Conservation (phyloP, 345 rosid species). For the Dipteronia sinensis region DNA sequence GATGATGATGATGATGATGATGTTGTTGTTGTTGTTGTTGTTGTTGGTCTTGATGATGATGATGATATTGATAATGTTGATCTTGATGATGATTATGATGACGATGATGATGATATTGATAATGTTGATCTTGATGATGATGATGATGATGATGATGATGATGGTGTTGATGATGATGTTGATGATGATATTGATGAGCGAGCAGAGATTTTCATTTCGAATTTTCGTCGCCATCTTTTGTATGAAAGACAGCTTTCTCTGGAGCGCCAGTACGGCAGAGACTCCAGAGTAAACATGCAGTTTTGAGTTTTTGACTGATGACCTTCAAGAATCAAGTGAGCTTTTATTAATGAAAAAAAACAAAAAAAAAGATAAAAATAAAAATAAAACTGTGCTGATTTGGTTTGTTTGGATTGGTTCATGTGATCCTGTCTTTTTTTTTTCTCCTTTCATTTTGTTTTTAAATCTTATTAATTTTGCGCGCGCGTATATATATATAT, state of each 20-base stretch:
- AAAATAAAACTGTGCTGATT: background rate
- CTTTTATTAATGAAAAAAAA: background rate
- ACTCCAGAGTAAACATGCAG: conserved; percentile 16
- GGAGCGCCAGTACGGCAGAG: conserved; percentile 34
- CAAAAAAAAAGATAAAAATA: no score
- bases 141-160: conserved; percentile 34
- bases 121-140: conserved; percentile 24
- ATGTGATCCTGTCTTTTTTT: no score
- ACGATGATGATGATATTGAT: no score
- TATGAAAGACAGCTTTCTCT: conserved; percentile 27
- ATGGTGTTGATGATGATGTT: conserved; percentile 23
- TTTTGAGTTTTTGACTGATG: background rate
- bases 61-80: conserved; percentile 37
- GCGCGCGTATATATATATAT: no score
- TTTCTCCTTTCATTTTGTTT: no score
- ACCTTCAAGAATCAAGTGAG: background rate
- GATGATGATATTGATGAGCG: conserved; percentile 41
- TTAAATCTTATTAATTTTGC: no score
- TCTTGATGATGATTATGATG: no score
- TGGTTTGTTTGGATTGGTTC: no score
- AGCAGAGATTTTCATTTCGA: conserved; percentile 46
- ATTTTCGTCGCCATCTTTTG: conserved; percentile 41
- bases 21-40: background rate
- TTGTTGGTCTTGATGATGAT: no score
- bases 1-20: background rate